phyloP scores from a whole-genome alignment of 148 eudicot genomes.

The Amaranthus hypochondriacus region DNA sequence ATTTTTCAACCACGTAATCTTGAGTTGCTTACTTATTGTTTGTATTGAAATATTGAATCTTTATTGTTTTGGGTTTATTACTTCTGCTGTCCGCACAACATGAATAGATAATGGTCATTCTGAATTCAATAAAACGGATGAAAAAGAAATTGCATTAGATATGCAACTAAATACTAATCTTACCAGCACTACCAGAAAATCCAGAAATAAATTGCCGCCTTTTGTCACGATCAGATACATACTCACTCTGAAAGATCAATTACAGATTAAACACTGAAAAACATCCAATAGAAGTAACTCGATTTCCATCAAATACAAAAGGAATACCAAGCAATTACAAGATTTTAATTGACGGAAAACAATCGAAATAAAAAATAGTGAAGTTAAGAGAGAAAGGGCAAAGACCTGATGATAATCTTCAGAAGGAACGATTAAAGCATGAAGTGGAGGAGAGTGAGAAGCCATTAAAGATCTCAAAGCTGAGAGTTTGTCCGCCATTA shows the following conservation, averaged over 20 bases:
- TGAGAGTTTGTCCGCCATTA: slow-evolving; percentile 61
- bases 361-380: neutral
- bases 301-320: neutral
- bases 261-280: neutral
- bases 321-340: neutral
- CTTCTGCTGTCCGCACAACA: too few relatives aligned
- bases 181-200: slow-evolving; percentile 93
- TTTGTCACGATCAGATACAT: slow-evolving; percentile 78
- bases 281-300: neutral
- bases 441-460: slow-evolving; percentile 85
- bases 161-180: neutral
- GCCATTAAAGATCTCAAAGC: slow-evolving; percentile 75
- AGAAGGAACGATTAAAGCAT: slow-evolving; percentile 80
- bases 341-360: neutral
- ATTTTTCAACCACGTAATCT: too few relatives aligned
- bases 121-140: neutral
- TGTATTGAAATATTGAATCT: too few relatives aligned
- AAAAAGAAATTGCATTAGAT: neutral
- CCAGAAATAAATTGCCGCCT: slow-evolving; percentile 85
- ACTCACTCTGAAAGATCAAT: slow-evolving; percentile 62
- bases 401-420: slow-evolving; percentile 91
- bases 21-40: too few relatives aligned
- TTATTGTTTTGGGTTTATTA: too few relatives aligned
- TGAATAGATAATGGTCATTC: neutral
- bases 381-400: neutral